Evolutionary conservation across 139 green algal species (phyloP), one percentile per base, ranked within the genome.

Genomic region (Tetradesmus obliquus): DNA sequence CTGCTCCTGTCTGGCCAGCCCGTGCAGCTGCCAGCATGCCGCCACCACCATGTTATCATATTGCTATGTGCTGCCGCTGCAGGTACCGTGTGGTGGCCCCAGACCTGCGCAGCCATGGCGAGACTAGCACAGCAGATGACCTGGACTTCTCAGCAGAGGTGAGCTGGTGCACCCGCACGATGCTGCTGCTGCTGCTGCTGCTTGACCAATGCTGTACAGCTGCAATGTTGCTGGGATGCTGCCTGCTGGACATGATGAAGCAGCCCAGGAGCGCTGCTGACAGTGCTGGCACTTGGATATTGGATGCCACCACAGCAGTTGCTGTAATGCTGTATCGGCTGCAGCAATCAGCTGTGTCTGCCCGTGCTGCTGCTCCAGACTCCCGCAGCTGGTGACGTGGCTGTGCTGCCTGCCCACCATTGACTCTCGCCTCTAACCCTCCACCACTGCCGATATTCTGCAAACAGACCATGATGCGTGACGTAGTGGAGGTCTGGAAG

Each of bases 71-170:
- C 66, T 53, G 66, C 5, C 53, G 2, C 9, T 87, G 54, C 93
- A 97, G 95, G 88, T 97, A 94, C 84, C 95, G 93, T 0, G 88
- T 99, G 10, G 84, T 97, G 3, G 97, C 97, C 0, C 91, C 96
- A 9, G 97, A 99, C 89, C 84, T 98, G 55, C 92, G 97, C 8
- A 94, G 95, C 10, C 97, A 99, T 94, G 97, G 97, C 1, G 32
- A 91, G 20, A 97, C 95, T 0, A 55, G 0, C 1, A 95, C 94
- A 0, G 4, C 86, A 0, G 69, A 97, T 66, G 95, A 98, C 20
- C 15, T 80, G 0, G 97, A 99, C 90, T 93, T 99, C 0, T 97
- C 96, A 5, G 92, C 94, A 24, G 88, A 97, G 93, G 95, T 95
- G 55, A 13, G 51, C 60, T 74, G 32, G 15, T 20, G n/a, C 5